phyloP scores from a whole-genome alignment of 2,329 filamentous ascomycete species.

The Fusarium sp. region DNA sequence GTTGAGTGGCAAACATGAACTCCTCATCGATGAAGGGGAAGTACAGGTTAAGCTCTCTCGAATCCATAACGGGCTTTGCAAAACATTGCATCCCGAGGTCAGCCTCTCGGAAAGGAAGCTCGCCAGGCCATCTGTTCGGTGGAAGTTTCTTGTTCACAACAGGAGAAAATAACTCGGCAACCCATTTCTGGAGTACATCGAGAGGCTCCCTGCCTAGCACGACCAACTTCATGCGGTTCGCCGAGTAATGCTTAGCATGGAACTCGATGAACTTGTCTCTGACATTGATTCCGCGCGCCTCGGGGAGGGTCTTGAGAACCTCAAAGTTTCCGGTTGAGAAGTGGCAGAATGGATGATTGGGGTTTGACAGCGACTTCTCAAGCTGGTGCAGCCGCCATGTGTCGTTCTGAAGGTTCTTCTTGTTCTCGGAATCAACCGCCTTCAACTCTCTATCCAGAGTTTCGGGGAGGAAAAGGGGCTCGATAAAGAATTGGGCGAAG shows the following conservation, averaged over 20 bases:
- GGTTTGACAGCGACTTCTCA: conserved; percentile 87
- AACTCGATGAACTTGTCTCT: conserved; percentile 93
- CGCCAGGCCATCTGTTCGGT: conserved; percentile 63
- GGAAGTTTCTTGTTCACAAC: conserved; percentile 84
- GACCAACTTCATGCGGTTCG: conserved; percentile 92
- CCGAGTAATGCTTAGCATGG: conserved; percentile 87
- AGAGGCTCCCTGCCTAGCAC: conserved; percentile 83
- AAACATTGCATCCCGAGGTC: conserved; percentile 76
- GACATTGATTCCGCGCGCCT: conserved; percentile 82
- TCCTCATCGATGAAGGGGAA: conserved; percentile 91
- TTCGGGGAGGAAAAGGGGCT: conserved; percentile 83
- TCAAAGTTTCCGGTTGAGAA: conserved; percentile 92
- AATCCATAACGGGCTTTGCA: conserved; percentile 92
- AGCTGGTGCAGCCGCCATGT: conserved; percentile 88
- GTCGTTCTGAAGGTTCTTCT: conserved; percentile 95
- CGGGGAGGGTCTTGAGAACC: conserved; percentile 83
- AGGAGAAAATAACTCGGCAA: conserved; percentile 80
- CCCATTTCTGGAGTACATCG: conserved; percentile 85
- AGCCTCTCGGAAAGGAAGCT: conserved; percentile 58
- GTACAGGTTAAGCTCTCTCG: conserved; percentile 77
- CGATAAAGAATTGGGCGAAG: conserved; percentile 93
- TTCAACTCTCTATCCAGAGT: conserved; percentile 87
- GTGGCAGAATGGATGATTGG: conserved; percentile 86
- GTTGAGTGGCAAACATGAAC: conserved; percentile 78
- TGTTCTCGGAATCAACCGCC: conserved; percentile 95